Percentiles rank a stretch among this genome's conserved stretches.
These are phyloP conservation scores for Starmerella sirachaensis DNA, from an alignment of 805 yeast genomes.

Conservation along the genomic window DNA sequence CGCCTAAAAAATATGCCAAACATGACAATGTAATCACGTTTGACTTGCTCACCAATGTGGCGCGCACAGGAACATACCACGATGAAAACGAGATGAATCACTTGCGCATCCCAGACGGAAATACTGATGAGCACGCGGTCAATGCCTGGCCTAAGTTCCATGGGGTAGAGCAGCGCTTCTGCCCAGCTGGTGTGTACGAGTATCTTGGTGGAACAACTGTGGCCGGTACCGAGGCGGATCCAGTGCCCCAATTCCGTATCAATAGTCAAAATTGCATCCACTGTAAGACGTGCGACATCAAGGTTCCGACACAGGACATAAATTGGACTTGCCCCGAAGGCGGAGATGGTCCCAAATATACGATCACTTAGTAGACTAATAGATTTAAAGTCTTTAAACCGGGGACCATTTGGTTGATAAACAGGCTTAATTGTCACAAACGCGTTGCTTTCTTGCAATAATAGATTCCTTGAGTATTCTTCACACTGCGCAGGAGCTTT, in stretches of 20 bases:
- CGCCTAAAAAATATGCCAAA: constrained; percentile 80
- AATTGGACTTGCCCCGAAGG: constrained; percentile 98
- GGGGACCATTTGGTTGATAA: too few species aligned
- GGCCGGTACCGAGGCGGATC: constrained; percentile 38
- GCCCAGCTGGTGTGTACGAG: constrained; percentile 98
- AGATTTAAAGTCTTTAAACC: background rate
- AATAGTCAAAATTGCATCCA: constrained; percentile 96
- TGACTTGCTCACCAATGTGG: constrained; percentile 86
- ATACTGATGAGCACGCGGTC: constrained; percentile 48
- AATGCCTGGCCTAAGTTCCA: constrained; percentile 59
- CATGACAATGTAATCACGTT: constrained; percentile 91
- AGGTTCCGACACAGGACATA: constrained; percentile 89
- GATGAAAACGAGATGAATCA: constrained; percentile 91
- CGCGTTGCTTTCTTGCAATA: too few species aligned
- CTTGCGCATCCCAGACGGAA: constrained; percentile 39
- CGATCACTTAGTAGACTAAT: constrained; percentile 41
- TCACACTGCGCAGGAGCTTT: too few species aligned
- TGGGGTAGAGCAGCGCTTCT: constrained; percentile 84
- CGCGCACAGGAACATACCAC: constrained; percentile 92
- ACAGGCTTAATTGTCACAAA: too few species aligned
- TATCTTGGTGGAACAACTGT: constrained; percentile 47
- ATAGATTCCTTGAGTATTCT: too few species aligned
- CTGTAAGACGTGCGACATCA: constrained; percentile 96
- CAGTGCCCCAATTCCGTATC: constrained; percentile 65
- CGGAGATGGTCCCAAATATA: constrained; percentile 96